phyloP scores from a whole-genome alignment of 23 red algal species.

The Gracilaria caudata region DNA sequence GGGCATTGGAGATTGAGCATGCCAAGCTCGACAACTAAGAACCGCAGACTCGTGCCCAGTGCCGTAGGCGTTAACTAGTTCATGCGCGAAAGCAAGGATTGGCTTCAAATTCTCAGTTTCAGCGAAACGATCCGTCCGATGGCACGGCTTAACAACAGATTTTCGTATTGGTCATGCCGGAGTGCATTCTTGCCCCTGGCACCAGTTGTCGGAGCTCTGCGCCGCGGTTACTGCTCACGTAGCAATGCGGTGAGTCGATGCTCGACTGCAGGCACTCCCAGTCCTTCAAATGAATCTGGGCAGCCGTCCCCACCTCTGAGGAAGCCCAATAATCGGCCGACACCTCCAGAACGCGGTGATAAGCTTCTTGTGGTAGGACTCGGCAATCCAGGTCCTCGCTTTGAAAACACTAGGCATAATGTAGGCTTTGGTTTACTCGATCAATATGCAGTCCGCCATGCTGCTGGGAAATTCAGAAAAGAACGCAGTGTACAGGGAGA shows the following conservation, averaged over 20 bases:
- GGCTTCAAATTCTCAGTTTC: not conserved
- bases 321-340: not conserved
- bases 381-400: constrained; percentile 86
- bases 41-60: too few species aligned
- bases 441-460: constrained; percentile 62
- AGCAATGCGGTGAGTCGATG: not conserved
- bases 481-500: constrained; percentile 50
- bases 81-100: not conserved
- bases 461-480: constrained; percentile 50
- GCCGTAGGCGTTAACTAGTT: too few species aligned
- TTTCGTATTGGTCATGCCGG: constrained; percentile 5
- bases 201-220: not conserved
- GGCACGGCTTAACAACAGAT: not conserved
- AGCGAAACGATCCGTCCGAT: not conserved
- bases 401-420: constrained; percentile 88
- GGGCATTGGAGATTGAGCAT: too few species aligned
- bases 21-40: too few species aligned
- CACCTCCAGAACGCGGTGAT: constrained; percentile 22
- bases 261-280: not conserved
- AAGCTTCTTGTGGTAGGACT: constrained; percentile 80
- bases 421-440: constrained; percentile 78
- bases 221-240: too few species aligned
- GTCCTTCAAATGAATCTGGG: not conserved
- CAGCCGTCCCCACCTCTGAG: constrained; percentile 2
- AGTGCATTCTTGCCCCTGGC: constrained; percentile 8